A percentile compares a stretch with the other conserved stretches of the same genome.
phyloP scores from a whole-genome alignment of 805 yeast genomes.

The Candida hispaniensis region DNA sequence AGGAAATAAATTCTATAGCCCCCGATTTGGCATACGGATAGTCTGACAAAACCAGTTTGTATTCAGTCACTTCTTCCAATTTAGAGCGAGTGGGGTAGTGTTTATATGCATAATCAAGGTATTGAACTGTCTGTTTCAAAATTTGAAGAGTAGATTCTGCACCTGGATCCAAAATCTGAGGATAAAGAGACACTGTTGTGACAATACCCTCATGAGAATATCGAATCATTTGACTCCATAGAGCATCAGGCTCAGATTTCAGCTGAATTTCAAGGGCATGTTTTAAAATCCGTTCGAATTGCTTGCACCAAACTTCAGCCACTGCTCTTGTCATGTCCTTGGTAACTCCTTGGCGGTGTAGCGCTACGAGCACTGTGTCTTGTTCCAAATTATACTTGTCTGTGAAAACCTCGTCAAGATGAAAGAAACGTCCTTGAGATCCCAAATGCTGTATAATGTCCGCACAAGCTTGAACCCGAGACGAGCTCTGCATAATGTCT shows the following conservation, averaged over 20 bases:
- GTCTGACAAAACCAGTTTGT: constrained; percentile 3
- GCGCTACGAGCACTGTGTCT: too few species aligned
- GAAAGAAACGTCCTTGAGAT: too few species aligned
- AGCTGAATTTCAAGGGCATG: constrained; percentile 3
- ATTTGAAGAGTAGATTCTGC: constrained; percentile 6
- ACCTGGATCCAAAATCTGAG: constrained; percentile 5
- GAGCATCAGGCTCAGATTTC: constrained; percentile 1
- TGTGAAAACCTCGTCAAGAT: too few species aligned
- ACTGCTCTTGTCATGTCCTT: too few species aligned
- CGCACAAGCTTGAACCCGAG: constrained; percentile 10
- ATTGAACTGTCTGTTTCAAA: constrained; percentile 6
- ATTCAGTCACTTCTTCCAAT: constrained; percentile 1
- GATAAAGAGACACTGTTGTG: constrained; percentile 3
- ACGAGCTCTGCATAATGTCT: not conserved
- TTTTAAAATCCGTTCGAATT: constrained; percentile 5
- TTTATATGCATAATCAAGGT: constrained; percentile 1
- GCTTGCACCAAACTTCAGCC: too few species aligned
- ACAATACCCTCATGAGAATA: constrained; percentile 3
- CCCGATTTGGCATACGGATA: constrained; percentile 11
- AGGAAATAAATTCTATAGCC: constrained; percentile 5
- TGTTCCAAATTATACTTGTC: too few species aligned
- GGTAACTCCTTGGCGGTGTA: too few species aligned
- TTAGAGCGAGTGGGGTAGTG: constrained; percentile 9
- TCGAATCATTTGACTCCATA: constrained; percentile 6
- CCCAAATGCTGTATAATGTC: constrained; percentile 3